phyloP scores from a whole-genome alignment of 305 asterid genomes.

The Fraxinus sp. region DNA sequence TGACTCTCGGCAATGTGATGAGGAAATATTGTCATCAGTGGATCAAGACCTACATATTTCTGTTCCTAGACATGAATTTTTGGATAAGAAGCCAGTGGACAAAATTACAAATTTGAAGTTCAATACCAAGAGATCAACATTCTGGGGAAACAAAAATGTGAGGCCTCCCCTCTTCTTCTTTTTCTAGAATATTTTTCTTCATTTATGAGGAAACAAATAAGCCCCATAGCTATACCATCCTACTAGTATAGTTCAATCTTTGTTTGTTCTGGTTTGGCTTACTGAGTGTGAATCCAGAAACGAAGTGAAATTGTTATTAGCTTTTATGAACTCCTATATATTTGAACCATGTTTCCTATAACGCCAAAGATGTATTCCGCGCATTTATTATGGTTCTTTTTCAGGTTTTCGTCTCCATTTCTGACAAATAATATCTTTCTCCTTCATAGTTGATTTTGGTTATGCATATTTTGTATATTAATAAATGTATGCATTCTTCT shows the following conservation, averaged over 20 bases:
- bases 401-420: neutral
- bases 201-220: neutral
- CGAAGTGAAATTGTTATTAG: neutral
- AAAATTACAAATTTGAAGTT: conserved; percentile 49
- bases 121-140: conserved; percentile 66
- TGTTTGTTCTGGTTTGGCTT: neutral
- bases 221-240: neutral
- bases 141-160: conserved; percentile 88
- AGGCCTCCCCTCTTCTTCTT: conserved; percentile 33
- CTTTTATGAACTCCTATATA: conserved; percentile 9
- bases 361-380: neutral
- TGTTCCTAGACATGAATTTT: conserved; percentile 51
- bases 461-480: neutral
- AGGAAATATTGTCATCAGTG: conserved; percentile 68
- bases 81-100: conserved; percentile 49
- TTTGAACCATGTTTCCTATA: conserved; percentile 1
- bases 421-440: neutral
- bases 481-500: neutral
- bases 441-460: conserved; percentile 5
- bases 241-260: neutral
- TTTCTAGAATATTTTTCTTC: neutral
- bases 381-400: conserved; percentile 2
- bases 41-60: conserved; percentile 69
- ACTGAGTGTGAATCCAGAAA: neutral
- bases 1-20: conserved; percentile 75